phyloP scores from a whole-genome alignment of 2,329 filamentous ascomycete genomes.

The Thermochaetoides dissita region DNA sequence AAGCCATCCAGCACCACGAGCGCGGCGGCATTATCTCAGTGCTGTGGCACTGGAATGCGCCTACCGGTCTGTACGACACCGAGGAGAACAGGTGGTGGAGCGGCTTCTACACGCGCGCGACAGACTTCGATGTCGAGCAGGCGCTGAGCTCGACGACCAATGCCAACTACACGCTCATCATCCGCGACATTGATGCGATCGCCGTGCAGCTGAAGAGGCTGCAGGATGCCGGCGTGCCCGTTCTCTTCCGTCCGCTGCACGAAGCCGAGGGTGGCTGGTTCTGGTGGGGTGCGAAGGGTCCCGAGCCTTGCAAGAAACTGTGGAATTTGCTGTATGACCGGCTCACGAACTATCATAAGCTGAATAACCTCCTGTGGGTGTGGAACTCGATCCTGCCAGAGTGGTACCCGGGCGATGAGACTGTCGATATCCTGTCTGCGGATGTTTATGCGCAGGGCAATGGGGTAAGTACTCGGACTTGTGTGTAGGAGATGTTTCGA shows the following conservation, averaged over 20 bases:
- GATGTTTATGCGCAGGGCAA: slow-evolving; percentile 32
- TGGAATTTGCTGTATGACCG: slow-evolving; percentile 30
- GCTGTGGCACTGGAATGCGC: slow-evolving; percentile 36
- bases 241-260: slow-evolving; percentile 34
- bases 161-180: slow-evolving; percentile 32
- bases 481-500: no score
- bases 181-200: slow-evolving; percentile 34
- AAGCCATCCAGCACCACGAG: slow-evolving; percentile 29
- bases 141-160: slow-evolving; percentile 28
- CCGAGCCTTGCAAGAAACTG: slow-evolving; percentile 30
- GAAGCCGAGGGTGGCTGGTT: slow-evolving; percentile 38
- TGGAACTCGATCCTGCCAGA: slow-evolving; percentile 31
- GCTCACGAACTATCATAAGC: slow-evolving; percentile 27
- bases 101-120: slow-evolving; percentile 36
- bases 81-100: slow-evolving; percentile 31
- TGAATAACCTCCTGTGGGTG: slow-evolving; percentile 36
- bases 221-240: slow-evolving; percentile 27
- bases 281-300: slow-evolving; percentile 37
- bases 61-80: slow-evolving; percentile 32
- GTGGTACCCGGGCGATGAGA: slow-evolving; percentile 34
- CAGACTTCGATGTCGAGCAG: slow-evolving; percentile 31
- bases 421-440: slow-evolving; percentile 31
- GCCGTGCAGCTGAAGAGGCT: slow-evolving; percentile 31
- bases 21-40: slow-evolving; percentile 33
- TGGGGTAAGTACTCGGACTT: slow-evolving; percentile 21